Evolutionary conservation across 495 filamentous ascomycete species (phyloP), one percentile per base, ranked within the genome.

Genomic region (Pyrenopolyporus hunteri): DNA sequence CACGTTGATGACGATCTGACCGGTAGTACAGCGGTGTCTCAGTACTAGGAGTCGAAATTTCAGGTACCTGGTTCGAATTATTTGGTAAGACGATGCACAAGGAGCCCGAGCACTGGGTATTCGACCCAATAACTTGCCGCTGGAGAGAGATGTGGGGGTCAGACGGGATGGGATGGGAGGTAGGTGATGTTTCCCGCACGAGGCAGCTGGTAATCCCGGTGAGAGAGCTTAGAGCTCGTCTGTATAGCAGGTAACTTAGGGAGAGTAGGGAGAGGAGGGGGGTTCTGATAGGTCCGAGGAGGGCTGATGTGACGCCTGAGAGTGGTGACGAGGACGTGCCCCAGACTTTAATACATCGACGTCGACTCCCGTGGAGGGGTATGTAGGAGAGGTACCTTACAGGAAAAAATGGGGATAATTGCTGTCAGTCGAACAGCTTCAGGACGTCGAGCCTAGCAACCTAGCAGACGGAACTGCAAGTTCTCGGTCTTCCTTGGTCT

Each of bases 331-430:
- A 59, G 61, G 62, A 45, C 31, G 56, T 56, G 50, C 62, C 62
- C 62, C 56, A 58, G 63, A 67, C 57, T 58, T 62, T 63, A 59
- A 63, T 67, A 67, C 63, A 53, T 28, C 28, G 63, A 53, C 57
- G 45, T 51, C 26, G 43, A 63, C 42, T 62, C 45, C 42, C 39
- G 46, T 61, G 52, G 57, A 61, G 63, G 57, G 63, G 52, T 57
- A 44, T 10, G 23, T 28, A 26, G 23, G 37, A n/a, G 45, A 53
- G 31, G 63, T 67, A 63, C 63, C 63, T 67, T 67, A 67, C 53
- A 63, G 53, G 40, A 66, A 66, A 39, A 66, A 57, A 52, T 57
- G 52, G 57, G 39, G 63, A 57, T n/a, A 39, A 7, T 23, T 51
- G 32, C 44, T 23, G 17, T 17, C 37, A 57, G 45, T 47, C 37